Percentiles rank a stretch among this genome's conserved stretches.
Conservation (phyloP, 2,329 filamentous ascomycete genomes). For the Verticillium isaacii region DNA sequence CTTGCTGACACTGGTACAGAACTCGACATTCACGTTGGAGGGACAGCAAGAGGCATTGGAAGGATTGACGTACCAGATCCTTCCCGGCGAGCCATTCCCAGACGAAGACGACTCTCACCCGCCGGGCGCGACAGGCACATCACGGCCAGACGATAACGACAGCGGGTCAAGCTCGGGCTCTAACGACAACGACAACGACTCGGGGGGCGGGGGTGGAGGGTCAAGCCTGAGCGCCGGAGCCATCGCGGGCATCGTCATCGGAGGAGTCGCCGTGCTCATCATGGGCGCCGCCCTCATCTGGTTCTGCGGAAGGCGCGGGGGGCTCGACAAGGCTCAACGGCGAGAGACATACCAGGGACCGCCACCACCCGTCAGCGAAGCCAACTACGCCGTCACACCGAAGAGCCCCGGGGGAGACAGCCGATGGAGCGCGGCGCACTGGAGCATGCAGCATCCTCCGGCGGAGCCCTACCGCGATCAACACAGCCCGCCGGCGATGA, state of each 20-base stretch:
- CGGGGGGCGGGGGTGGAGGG: neutral
- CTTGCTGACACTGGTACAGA: slow-evolving; percentile 22
- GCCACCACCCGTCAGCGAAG: slow-evolving; percentile 21
- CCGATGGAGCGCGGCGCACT: slow-evolving; percentile 2
- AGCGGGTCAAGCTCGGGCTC: neutral
- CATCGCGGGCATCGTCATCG: slow-evolving; percentile 57
- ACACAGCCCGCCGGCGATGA: neutral
- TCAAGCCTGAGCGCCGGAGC: slow-evolving; percentile 32
- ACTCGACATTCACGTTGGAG: slow-evolving; percentile 41
- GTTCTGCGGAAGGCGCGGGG: slow-evolving; percentile 37
- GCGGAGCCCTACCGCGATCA: neutral
- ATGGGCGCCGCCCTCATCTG: slow-evolving; percentile 41
- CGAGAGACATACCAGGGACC: slow-evolving; percentile 13
- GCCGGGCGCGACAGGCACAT: neutral
- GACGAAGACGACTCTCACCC: slow-evolving; percentile 32
- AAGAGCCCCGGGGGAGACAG: slow-evolving; percentile 27
- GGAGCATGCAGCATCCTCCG: neutral
- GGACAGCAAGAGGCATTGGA: slow-evolving; percentile 41
- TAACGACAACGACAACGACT: neutral
- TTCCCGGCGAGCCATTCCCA: slow-evolving; percentile 52
- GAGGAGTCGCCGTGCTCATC: slow-evolving; percentile 38
- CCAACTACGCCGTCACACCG: slow-evolving; percentile 17
- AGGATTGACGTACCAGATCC: slow-evolving; percentile 45
- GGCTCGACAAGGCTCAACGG: slow-evolving; percentile 29
- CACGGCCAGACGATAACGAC: neutral